phyloP scores from a whole-genome alignment of 352 stramenopile species.

The Thraustotheca clavata region DNA sequence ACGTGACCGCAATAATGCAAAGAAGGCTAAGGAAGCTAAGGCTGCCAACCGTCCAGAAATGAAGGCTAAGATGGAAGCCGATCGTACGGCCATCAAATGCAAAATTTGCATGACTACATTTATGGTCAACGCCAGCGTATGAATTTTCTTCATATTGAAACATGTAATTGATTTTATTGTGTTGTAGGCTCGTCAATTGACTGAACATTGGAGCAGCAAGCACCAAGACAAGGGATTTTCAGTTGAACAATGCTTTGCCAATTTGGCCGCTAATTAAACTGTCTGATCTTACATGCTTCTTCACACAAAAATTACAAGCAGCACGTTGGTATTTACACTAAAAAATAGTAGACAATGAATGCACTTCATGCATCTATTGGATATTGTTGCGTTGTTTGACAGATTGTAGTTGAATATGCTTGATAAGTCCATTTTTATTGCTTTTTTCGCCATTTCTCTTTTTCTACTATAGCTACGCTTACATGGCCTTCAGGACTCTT shows the following conservation, averaged over 20 bases:
- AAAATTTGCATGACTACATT: conserved; percentile 85
- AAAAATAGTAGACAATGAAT: no score
- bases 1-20: conserved; percentile 74
- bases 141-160: conserved; percentile 18
- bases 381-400: no score
- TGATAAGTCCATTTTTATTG: no score
- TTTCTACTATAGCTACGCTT: no score
- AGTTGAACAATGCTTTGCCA: conserved; percentile 68
- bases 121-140: conserved; percentile 74
- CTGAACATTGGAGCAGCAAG: conserved; percentile 80
- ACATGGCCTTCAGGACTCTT: no score
- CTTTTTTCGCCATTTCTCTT: no score
- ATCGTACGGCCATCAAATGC: conserved; percentile 72
- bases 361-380: no score
- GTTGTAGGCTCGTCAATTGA: conserved; percentile 47
- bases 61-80: conserved; percentile 77
- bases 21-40: conserved; percentile 82
- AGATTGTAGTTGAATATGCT: no score
- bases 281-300: neutral
- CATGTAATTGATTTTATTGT: neutral
- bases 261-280: conserved; percentile 15
- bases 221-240: conserved; percentile 64
- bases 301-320: neutral
- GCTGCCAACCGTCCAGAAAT: conserved; percentile 68
- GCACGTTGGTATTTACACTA: no score